Evolutionary conservation across 345 rosid species (phyloP), one percentile per base, ranked within the genome.

Genomic region (Barbarea vulgaris): DNA sequence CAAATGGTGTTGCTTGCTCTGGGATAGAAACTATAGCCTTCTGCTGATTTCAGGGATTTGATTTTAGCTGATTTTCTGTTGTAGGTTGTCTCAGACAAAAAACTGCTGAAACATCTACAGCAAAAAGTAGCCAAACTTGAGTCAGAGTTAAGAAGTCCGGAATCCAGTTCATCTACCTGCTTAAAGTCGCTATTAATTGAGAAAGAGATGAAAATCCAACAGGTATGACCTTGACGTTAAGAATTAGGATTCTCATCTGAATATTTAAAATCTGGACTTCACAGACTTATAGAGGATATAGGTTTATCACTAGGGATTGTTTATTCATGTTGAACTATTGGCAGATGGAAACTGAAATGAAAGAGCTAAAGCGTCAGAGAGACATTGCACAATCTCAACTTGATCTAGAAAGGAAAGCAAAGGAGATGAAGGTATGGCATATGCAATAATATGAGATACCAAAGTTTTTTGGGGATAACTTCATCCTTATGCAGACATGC

Each of bases 81-180:
- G 73, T 88, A 93, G 98, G 87, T 93, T 80, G 79, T 87, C 70
- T 73, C 98, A 18, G 94, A 93, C 42, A 93, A 88, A 80, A 79
- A 65, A 68, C 46, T 89, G 74, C 84, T 93, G 76, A 93, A 89
- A 84, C 93, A 83, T 57, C 84, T 91, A 77, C 94, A 93, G 84
- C 81, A 88, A 79, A 94, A 93, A 85, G 94, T 93, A 63, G 98
- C 96, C 55, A 89, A 96, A 80, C 97, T 93, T 63, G 98, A 89
- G 79, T 91, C 97, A 75, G 93, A 86, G 82, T 83, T 93, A 66
- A 85, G 81, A 81, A 88, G 87, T 78, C 98, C 98, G 31, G 93
- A 85, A 77, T 58, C 88, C 44, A 81, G 86, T 57, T 84, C 95
- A 34, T 81, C 86, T 64, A 82, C 93, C 46, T 80, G 78, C 81